phyloP scores from a whole-genome alignment of 208 protist species.

The Lotmaria passim region DNA sequence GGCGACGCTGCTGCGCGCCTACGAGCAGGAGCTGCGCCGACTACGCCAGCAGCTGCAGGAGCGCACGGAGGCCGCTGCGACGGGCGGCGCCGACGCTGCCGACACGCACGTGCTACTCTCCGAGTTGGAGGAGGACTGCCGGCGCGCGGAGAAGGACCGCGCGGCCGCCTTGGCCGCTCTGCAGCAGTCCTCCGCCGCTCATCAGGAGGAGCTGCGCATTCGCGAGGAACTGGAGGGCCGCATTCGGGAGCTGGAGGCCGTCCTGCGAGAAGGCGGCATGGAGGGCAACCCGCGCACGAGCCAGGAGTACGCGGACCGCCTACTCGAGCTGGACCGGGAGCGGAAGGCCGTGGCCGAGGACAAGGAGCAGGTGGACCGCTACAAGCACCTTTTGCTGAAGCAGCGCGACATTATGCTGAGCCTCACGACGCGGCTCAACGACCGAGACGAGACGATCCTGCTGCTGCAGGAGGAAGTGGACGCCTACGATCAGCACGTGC shows the following conservation, averaged over 20 bases:
- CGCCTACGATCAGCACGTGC: constrained; percentile 82
- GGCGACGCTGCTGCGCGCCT: constrained; percentile 56
- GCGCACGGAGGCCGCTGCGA: constrained; percentile 24
- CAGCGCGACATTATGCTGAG: constrained; percentile 97
- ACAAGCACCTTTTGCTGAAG: constrained; percentile 96
- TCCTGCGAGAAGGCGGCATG: constrained; percentile 53
- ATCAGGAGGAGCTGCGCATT: constrained; percentile 47
- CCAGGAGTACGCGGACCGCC: constrained; percentile 60
- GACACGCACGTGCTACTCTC: constrained; percentile 25
- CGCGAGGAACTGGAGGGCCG: constrained; percentile 56
- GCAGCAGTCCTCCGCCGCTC: constrained; percentile 46
- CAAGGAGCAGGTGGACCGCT: constrained; percentile 93
- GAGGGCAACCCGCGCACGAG: constrained; percentile 53
- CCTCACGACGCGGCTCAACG: constrained; percentile 92
- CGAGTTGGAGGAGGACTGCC: constrained; percentile 43
- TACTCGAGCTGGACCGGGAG: constrained; percentile 88
- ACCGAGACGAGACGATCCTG: constrained; percentile 93
- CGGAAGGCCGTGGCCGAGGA: constrained; percentile 83
- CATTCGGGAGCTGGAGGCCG: constrained; percentile 61
- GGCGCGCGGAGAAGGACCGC: constrained; percentile 37
- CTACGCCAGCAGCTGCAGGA: constrained; percentile 60
- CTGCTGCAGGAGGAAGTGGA: constrained; percentile 89
- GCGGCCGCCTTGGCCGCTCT: constrained; percentile 71
- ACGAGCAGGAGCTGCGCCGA: constrained; percentile 65
- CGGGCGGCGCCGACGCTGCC: constrained; percentile 7